Percentiles rank a stretch among this genome's conserved stretches.
Evolutionary conservation across 1,284 basidiomycete species (phyloP).

Genomic region (Thelephora terrestris): DNA sequence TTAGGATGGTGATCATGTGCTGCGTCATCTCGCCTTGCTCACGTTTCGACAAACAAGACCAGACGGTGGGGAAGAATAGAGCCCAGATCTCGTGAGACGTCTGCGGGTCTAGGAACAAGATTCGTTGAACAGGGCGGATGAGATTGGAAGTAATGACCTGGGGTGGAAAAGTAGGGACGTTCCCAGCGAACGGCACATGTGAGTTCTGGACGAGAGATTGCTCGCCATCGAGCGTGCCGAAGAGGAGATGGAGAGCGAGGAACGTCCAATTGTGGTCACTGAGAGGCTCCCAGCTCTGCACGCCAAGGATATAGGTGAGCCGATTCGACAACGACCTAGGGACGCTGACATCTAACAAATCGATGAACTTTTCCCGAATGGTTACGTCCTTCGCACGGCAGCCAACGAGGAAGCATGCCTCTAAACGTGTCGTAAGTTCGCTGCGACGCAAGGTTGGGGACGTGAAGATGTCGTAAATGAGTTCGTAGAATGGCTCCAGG

Average conservation of each 20-base stretch:
- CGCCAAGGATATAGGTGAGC: conserved; percentile 84
- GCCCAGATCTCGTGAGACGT: conserved; percentile 84
- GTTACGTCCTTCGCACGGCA: conserved; percentile 77
- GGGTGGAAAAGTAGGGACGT: not conserved
- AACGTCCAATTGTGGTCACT: conserved; percentile 95
- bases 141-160: conserved; percentile 44
- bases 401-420: conserved; percentile 90
- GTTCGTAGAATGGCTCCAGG: conserved; percentile 67
- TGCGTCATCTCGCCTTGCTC: conserved; percentile 88
- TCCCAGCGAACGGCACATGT: conserved; percentile 29
- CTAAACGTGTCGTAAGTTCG: conserved; percentile 89
- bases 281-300: conserved; percentile 94
- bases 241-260: conserved; percentile 82
- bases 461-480: conserved; percentile 94
- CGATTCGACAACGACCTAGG: conserved; percentile 77
- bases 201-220: conserved; percentile 29
- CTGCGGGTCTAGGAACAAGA: conserved; percentile 75
- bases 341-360: conserved; percentile 85
- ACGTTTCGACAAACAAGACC: conserved; percentile 77
- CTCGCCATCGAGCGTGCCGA: conserved; percentile 75
- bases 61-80: conserved; percentile 84
- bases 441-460: conserved; percentile 80
- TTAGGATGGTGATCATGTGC: conserved; percentile 84
- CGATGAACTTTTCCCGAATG: conserved; percentile 83
- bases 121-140: conserved; percentile 70